Conservation (phyloP, 495 filamentous ascomycete species). For the Aspergillus hancockii region DNA sequence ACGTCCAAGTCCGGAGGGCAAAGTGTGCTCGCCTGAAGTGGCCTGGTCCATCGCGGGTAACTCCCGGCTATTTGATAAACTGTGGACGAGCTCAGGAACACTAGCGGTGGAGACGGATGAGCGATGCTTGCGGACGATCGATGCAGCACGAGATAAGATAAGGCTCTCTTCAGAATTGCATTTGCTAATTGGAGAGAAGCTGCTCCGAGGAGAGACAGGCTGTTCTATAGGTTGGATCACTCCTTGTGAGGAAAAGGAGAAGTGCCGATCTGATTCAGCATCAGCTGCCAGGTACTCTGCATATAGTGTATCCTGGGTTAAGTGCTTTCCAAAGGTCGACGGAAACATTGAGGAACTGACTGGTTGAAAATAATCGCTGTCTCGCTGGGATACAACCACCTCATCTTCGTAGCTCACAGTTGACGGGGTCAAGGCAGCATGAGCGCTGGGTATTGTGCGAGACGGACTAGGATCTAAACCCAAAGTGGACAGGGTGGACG, state of each 20-base stretch:
- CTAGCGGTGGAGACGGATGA: slow-evolving; percentile 58
- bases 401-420: slow-evolving; percentile 33
- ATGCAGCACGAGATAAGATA: slow-evolving; percentile 48
- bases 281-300: slow-evolving; percentile 50
- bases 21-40: slow-evolving; percentile 30
- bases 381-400: slow-evolving; percentile 21
- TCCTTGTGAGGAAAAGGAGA: slow-evolving; percentile 40
- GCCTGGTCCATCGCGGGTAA: slow-evolving; percentile 36
- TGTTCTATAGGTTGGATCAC: slow-evolving; percentile 41
- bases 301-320: slow-evolving; percentile 47
- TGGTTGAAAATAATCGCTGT: slow-evolving; percentile 40
- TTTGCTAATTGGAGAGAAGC: slow-evolving; percentile 58
- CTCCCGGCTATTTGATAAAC: slow-evolving; percentile 49
- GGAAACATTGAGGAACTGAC: slow-evolving; percentile 34
- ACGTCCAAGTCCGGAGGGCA: slow-evolving; percentile 18
- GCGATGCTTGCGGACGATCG: slow-evolving; percentile 53
- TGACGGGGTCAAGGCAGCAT: slow-evolving; percentile 37
- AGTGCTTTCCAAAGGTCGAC: slow-evolving; percentile 34
- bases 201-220: slow-evolving; percentile 49
- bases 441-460: slow-evolving; percentile 35
- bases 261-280: slow-evolving; percentile 47
- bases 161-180: slow-evolving; percentile 60
- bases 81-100: slow-evolving; percentile 57
- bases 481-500: slow-evolving; percentile 35
- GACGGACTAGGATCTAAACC: slow-evolving; percentile 43